Evolutionary conservation across 225 moss, liverwort and hornwort species (phyloP).

Genomic region (Climacium dendroides): DNA sequence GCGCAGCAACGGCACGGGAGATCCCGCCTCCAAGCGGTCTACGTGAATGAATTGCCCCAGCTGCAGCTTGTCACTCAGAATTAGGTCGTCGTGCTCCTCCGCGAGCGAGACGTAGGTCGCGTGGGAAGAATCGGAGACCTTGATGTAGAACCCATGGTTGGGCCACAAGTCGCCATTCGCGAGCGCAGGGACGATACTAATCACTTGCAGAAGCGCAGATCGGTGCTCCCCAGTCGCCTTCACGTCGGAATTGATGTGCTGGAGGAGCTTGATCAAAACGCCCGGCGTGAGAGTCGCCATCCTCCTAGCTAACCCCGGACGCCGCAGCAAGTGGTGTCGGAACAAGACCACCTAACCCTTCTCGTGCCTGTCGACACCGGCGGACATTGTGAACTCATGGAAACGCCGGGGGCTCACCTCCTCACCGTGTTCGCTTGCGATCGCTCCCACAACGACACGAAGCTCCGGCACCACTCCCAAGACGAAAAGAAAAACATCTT

Average conservation of each 20-base stretch:
- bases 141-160: conserved; percentile 46
- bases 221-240: conserved; percentile 43
- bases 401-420: neutral
- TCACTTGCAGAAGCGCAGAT: conserved; percentile 44
- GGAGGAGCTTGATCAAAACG: conserved; percentile 36
- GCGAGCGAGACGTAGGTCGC: conserved; percentile 44
- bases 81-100: conserved; percentile 45
- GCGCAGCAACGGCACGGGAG: conserved; percentile 31
- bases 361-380: neutral
- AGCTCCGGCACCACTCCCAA: neutral
- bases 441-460: neutral
- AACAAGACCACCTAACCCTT: conserved; percentile 1
- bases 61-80: conserved; percentile 40
- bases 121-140: conserved; percentile 44
- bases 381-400: conserved; percentile 6
- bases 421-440: neutral
- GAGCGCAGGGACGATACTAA: conserved; percentile 44
- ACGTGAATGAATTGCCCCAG: conserved; percentile 52
- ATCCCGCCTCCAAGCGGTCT: conserved; percentile 32
- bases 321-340: neutral
- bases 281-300: conserved; percentile 44
- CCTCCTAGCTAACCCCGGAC: neutral
- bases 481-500: neutral
- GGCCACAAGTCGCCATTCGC: conserved; percentile 41
- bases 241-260: conserved; percentile 37